Evolutionary conservation across 495 filamentous ascomycete species (phyloP), one percentile per base, ranked within the genome.

Genomic region (Trichoderma orchidacearum): DNA sequence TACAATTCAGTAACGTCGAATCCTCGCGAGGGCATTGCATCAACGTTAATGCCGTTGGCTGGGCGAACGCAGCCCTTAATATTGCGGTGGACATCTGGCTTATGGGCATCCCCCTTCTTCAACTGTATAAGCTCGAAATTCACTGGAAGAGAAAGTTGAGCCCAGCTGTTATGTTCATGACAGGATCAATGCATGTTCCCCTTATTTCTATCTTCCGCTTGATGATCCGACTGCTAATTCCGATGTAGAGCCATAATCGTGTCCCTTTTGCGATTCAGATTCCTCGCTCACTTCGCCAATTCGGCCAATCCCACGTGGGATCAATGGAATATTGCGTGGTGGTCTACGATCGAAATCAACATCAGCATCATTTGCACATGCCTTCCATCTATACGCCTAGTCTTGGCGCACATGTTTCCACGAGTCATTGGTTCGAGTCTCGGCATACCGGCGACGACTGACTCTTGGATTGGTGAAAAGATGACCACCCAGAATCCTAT

Each of bases 1-100:
- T 55, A 7, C 57, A 57, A 8, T 66, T 58, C 53, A 59, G 63
- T 30, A 57, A 58, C 12, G 27, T 28, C 30, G 56, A 62, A n/a
- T 27, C 21, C 7, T 12, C 41, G 2, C 31, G 57, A 4, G 67
- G 67, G 3, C 27, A 50, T 1, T 70, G 67, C 52, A 57, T 68
- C 17, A 48, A 60, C 28, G 35, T 51, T 3, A 57, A 55, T 17
- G 21, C 54, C 3, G 48, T 63, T 8, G 76, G 70, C 29, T 72
- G 73, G 52, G 64, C 66, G 53, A 72, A 75, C 51, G 69, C 75
- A 0, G 70, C 63, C 3, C 59, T 83, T 23, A 80, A 77, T 60
- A 75, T 85, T 23, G 35, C 76, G 13, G 70, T 79, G 5, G 80
- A 85, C 58, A 18, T 77, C 0, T 61, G 75, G 57, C 77, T 80